Evolutionary conservation across 192 early-diverging fungal species (phyloP), one percentile per base, ranked within the genome.

Genomic region (Gamsiella multidivaricata): DNA sequence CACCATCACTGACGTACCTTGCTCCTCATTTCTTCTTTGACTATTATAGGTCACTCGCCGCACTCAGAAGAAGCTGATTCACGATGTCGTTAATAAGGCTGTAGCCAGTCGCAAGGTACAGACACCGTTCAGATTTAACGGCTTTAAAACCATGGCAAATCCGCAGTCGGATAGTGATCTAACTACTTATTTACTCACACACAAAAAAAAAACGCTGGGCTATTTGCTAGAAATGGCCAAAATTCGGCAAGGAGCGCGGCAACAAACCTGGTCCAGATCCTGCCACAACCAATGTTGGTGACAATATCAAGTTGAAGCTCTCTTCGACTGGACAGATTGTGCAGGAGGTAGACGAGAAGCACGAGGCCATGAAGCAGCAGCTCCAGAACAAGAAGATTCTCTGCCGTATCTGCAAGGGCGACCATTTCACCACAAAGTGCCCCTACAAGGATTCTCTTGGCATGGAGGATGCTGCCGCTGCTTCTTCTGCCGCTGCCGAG

Each of bases 391-490:
- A 94, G 80, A 94, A 94, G 81, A 94, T 92, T 70, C 75, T 88
- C 36, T 99, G 97, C 90, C 94, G 97, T 85, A 91, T 92, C 66
- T 99, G 97, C 86, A 95, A 96, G 69, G 94, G 95, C 67, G 93
- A 94, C 55, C 97, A 99, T 87, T 97, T 92, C 80, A 98, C 97
- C 25, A 87, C 88, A 66, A 95, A 95, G 82, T 99, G 97, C 89
- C 97, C 97, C 53, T 98, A 94, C 92, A 99, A 98, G 88, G 95
- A 97, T 80, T 94, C 94, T 3, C 84, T 95, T 72, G 88, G 87
- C 61, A 92, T 94, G 31, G 73, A 91, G 58, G 91, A 94, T 73
- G 93, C 73, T 52, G 73, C 92, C 37, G 84, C 54, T 31, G 45
- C 33, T 23, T 52, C 57, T 55, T 59, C 70, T 15, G 47, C 75